Conservation (phyloP, 768 basidiomycete species). For the Boletus coccyginus region DNA sequence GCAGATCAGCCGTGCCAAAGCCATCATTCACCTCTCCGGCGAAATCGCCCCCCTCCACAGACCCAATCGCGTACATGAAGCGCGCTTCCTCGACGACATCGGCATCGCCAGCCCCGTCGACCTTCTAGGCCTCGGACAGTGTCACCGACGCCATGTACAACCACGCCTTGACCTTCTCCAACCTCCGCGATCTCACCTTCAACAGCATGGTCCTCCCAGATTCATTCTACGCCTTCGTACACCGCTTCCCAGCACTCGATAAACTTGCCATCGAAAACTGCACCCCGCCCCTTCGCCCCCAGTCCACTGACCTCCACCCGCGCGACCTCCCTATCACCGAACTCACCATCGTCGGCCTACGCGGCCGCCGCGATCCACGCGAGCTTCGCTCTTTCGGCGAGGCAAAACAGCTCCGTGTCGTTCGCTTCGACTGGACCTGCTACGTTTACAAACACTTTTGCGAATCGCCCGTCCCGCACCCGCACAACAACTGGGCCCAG, state of each 20-base stretch:
- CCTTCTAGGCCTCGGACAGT: conserved; percentile 17
- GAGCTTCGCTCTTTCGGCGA: conserved; percentile 35
- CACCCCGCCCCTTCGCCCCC: conserved; percentile 20
- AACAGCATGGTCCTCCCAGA: conserved; percentile 37
- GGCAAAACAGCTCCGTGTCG: conserved; percentile 35
- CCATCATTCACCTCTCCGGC: conserved; percentile 18
- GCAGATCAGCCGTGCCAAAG: conserved; percentile 28
- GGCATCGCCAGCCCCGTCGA: conserved; percentile 19
- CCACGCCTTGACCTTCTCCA: conserved; percentile 26
- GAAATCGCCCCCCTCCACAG: conserved; percentile 15
- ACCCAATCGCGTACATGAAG: conserved; percentile 21
- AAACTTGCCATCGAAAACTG: conserved; percentile 43
- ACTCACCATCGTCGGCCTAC: conserved; percentile 39
- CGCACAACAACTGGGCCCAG: conserved; percentile 13
- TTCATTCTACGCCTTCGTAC: conserved; percentile 34
- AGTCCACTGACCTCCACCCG: conserved; percentile 25
- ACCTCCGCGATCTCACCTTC: conserved; percentile 38
- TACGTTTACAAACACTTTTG: conserved; percentile 35
- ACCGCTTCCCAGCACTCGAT: conserved; percentile 36
- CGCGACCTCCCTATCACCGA: conserved; percentile 42
- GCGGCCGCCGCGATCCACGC: conserved; percentile 25
- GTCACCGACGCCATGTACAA: conserved; percentile 21
- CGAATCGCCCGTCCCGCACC: not conserved
- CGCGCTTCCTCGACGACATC: conserved; percentile 24
- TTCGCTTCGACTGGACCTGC: conserved; percentile 44